phyloP scores from a whole-genome alignment of 139 green algal species.

The Diplosphaera chodatii region DNA sequence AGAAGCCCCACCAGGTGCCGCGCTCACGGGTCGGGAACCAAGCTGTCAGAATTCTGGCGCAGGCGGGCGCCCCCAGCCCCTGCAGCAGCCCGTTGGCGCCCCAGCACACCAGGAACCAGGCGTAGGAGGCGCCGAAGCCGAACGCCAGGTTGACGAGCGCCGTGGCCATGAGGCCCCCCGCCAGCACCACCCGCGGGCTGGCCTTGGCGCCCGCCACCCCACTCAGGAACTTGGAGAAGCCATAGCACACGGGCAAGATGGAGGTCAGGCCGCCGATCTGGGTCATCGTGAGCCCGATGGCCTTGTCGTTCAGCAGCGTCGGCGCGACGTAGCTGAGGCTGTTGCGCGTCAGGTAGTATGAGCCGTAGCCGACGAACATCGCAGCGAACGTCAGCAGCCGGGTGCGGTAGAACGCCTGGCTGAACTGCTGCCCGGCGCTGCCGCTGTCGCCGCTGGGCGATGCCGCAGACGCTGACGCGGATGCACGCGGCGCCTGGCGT shows the following conservation, averaged over 20 bases:
- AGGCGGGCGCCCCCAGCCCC: conserved; percentile 88
- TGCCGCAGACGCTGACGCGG: conserved; percentile 4
- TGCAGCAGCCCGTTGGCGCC: conserved; percentile 87
- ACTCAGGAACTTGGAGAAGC: conserved; percentile 78
- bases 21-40: conserved; percentile 83
- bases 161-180: conserved; percentile 79
- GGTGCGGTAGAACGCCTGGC: conserved; percentile 49
- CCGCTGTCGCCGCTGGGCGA: background rate
- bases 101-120: conserved; percentile 84
- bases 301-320: conserved; percentile 81
- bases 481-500: background rate
- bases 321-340: conserved; percentile 87
- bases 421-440: conserved; percentile 30
- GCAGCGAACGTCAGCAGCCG: conserved; percentile 67
- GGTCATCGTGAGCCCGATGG: conserved; percentile 78
- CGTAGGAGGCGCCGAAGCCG: conserved; percentile 69
- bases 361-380: conserved; percentile 79
- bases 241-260: conserved; percentile 91
- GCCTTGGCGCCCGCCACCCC: conserved; percentile 81
- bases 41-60: conserved; percentile 91
- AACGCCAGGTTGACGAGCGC: conserved; percentile 86
- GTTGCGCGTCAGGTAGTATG: conserved; percentile 93
- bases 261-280: conserved; percentile 86
- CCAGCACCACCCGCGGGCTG: conserved; percentile 77
- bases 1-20: conserved; percentile 88